Evolutionary conservation across 1,139 yeast species (phyloP), one percentile per base, ranked within the genome.

Genomic region (Hyphopichia wangnamkhiaoensis): DNA sequence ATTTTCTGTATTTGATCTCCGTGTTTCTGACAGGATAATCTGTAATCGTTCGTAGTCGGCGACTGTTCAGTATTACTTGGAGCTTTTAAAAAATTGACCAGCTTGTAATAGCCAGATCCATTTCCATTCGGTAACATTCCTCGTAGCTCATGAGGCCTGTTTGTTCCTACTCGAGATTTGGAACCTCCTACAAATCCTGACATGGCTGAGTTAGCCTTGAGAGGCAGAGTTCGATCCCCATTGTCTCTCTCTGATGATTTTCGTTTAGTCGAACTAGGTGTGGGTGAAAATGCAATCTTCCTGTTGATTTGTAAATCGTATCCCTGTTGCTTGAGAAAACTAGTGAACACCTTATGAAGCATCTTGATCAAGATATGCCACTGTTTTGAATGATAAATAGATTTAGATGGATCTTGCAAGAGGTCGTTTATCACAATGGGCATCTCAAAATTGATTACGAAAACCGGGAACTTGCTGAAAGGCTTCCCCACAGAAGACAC

Each of bases 401-500:
- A 50, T 48, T 76, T 76, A 1, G 64, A 46, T 0, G 78, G 70
- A 41, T 71, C 74, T 43, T 74, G 79, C 2, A 70, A 38, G 10
- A 71, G 38, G 37, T 76, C 80, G 13, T 64, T 58, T 2, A 58
- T 32, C 6, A 53, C 49, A 2, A 45, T 32, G 0, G 68, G 65
- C 14, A 71, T 63, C 1, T 37, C 37, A 3, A 78, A 48, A 23
- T 53, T 51, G 1, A 79, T 45, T 3, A 78, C 43, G 41, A 67
- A 72, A 0, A 70, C 53, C 0, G 81, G 79, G 45, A 59, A 41
- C 19, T 25, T 25, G n/a, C n/a, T 17, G 16, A 30, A 30, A 5
- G 33, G 33, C 10, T 30, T 30, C 5, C 33, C 33, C 12, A 30
- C 33, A 12, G 33, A 18, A 4, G 21, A 18, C 4, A 30, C 33